phyloP scores from a whole-genome alignment of 768 basidiomycete species.

The Gymnopilus dilepis region DNA sequence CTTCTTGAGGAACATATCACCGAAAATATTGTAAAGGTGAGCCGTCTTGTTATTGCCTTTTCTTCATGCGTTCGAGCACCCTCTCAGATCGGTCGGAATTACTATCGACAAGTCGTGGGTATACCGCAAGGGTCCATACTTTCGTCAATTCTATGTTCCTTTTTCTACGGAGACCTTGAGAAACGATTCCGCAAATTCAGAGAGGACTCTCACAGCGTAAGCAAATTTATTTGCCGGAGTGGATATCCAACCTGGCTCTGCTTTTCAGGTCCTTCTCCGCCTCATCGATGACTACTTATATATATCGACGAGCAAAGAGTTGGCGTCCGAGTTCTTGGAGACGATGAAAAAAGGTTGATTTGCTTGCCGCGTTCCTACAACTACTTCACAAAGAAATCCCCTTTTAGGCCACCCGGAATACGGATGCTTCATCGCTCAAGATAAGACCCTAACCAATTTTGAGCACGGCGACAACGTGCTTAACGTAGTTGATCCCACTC shows the following conservation, averaged over 20 bases:
- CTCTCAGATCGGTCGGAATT: conserved; percentile 74
- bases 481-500: conserved; percentile 57
- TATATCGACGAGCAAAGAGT: conserved; percentile 66
- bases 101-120: conserved; percentile 89
- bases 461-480: conserved; percentile 59
- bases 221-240: conserved; percentile 29
- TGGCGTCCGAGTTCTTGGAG: conserved; percentile 72
- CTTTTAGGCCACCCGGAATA: conserved; percentile 86
- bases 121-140: conserved; percentile 98
- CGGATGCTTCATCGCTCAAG: conserved; percentile 86
- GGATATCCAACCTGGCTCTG: neutral
- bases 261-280: conserved; percentile 71
- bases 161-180: conserved; percentile 95
- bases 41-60: neutral
- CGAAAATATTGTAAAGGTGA: conserved; percentile 90
- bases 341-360: conserved; percentile 73
- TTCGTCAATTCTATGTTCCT: conserved; percentile 91
- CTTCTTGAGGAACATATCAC: conserved; percentile 90
- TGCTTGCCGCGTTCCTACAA: neutral
- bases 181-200: conserved; percentile 56
- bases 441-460: conserved; percentile 92
- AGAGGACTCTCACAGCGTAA: conserved; percentile 64
- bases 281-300: conserved; percentile 96
- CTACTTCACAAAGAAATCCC: neutral
- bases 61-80: conserved; percentile 1